phyloP scores from a whole-genome alignment of 768 basidiomycete species.

The Naganishia kalamii region DNA sequence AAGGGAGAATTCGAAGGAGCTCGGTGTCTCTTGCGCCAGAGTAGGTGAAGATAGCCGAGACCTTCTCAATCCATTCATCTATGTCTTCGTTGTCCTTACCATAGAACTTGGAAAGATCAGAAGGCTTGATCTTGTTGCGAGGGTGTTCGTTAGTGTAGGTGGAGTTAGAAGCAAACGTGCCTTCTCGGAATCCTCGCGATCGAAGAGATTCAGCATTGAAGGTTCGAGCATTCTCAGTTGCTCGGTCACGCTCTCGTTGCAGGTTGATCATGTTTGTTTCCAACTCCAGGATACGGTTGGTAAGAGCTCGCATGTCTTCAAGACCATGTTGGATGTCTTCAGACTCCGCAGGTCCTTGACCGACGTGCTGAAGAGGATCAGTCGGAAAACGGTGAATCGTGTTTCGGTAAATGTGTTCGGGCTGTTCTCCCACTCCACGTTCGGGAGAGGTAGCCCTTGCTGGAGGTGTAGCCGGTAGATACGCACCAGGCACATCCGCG shows the following conservation, averaged over 20 bases:
- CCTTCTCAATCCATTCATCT: conserved; percentile 14
- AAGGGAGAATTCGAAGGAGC: too few species aligned
- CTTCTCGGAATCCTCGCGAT: not conserved
- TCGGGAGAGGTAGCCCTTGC: not conserved
- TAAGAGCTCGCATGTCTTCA: not conserved
- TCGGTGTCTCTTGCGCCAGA: too few species aligned
- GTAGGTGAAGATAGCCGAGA: conserved; percentile 13
- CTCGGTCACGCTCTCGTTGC: not conserved
- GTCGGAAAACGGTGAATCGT: not conserved
- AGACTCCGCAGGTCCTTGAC: not conserved
- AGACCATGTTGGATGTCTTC: not conserved
- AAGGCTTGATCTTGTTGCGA: conserved; percentile 9
- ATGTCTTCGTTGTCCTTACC: conserved; percentile 16
- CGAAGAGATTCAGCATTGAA: not conserved
- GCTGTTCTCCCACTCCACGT: not conserved
- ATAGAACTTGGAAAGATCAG: conserved; percentile 16
- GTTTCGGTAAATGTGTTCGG: not conserved
- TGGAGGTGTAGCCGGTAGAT: not conserved
- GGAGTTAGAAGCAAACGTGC: not conserved
- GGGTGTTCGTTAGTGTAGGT: not conserved
- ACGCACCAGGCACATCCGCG: not conserved
- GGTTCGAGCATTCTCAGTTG: not conserved
- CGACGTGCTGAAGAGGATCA: not conserved
- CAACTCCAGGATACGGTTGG: not conserved
- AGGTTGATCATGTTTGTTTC: not conserved